phyloP scores from a whole-genome alignment of 306 rosid species.

The Cajanus cajan region DNA sequence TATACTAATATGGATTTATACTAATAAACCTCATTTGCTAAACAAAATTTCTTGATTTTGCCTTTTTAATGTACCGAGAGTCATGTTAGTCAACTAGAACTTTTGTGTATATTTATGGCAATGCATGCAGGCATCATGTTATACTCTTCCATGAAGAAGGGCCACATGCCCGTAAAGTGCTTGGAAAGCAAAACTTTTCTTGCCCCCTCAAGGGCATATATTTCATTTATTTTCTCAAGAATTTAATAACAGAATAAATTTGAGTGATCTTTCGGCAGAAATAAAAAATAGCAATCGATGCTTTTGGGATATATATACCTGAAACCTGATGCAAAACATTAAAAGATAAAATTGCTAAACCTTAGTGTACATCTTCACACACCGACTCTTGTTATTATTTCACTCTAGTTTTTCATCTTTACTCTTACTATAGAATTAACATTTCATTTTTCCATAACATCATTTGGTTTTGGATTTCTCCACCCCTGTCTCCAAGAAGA shows the following conservation, averaged over 20 bases:
- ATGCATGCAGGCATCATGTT: conserved; percentile 3
- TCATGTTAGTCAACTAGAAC: neutral
- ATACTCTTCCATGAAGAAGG: conserved; percentile 22
- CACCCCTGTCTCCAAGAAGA: neutral
- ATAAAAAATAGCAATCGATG: neutral
- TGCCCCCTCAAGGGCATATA: conserved; percentile 5
- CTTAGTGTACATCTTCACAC: neutral
- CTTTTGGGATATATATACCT: conserved; percentile 17
- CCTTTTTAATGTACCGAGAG: neutral
- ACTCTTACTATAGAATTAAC: neutral
- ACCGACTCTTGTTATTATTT: neutral
- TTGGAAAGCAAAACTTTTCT: conserved; percentile 30
- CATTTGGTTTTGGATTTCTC: neutral
- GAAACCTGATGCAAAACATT: neutral
- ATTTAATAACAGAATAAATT: neutral
- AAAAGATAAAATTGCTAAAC: neutral
- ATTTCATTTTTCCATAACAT: neutral
- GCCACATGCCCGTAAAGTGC: conserved; percentile 34
- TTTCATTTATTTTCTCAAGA: conserved; percentile 9
- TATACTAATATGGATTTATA: neutral
- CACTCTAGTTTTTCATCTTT: neutral
- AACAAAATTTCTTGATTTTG: neutral
- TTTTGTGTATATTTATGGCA: conserved; percentile 20
- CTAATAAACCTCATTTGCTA: neutral
- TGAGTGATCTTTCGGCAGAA: neutral